Evolutionary conservation across 371 early-diverging fungal species (phyloP).

Genomic region (Encephalitozoon cuniculi): DNA sequence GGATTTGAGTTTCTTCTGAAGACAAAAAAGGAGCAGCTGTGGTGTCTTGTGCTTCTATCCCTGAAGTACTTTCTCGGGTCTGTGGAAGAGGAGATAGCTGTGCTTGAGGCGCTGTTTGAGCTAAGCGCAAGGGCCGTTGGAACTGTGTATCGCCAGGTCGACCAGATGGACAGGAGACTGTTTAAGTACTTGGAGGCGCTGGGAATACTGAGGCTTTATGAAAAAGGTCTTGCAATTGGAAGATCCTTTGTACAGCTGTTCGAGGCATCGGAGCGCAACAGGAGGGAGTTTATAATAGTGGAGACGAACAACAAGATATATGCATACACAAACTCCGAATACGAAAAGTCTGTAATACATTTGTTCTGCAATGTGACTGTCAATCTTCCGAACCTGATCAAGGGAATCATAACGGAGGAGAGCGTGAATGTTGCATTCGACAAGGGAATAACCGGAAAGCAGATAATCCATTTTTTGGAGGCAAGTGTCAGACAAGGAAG

Average conservation of each 20-base stretch:
- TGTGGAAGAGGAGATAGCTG: background rate
- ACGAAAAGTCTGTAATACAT: constrained; percentile 86
- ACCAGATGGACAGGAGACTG: background rate
- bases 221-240: background rate
- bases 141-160: background rate
- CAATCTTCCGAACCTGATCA: constrained; percentile 83
- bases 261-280: background rate
- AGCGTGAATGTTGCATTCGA: constrained; percentile 73
- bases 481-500: constrained; percentile 9
- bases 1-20: constrained; percentile 62
- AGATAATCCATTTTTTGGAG: constrained; percentile 63
- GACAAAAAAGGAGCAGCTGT: constrained; percentile 55
- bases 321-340: constrained; percentile 86
- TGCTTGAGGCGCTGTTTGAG: constrained; percentile 20
- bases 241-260: constrained; percentile 18
- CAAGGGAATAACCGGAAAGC: constrained; percentile 87
- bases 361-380: constrained; percentile 74
- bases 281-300: constrained; percentile 29
- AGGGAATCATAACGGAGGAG: constrained; percentile 78
- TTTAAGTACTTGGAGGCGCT: constrained; percentile 19
- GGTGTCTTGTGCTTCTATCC: constrained; percentile 51
- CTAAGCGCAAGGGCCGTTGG: background rate
- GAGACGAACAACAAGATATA: constrained; percentile 85
- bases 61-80: constrained; percentile 31
- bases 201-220: constrained; percentile 10